phyloP scores from a whole-genome alignment of 108 stramenopile species.

The Epipyxis sp. region DNA sequence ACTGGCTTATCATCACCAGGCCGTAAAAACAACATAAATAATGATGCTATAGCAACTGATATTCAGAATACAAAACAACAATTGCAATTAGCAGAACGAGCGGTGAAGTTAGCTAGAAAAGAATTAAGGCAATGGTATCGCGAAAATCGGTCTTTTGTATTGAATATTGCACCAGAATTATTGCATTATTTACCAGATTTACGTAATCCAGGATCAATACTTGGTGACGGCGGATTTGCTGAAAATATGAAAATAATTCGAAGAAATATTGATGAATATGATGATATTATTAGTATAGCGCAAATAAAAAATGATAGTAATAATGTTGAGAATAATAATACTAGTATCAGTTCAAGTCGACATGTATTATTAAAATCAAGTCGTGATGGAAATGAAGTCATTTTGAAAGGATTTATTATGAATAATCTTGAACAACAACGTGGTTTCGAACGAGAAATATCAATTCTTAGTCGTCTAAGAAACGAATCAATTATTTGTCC shows the following conservation, averaged over 20 bases:
- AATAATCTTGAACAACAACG: neutral
- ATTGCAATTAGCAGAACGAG: neutral
- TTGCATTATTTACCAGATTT: neutral
- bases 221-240: constrained; percentile 20
- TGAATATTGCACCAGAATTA: constrained; percentile 10
- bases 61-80: neutral
- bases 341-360: neutral
- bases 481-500: constrained; percentile 3
- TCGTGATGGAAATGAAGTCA: neutral
- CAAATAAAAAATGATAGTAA: neutral
- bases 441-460: constrained; percentile 15
- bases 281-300: neutral
- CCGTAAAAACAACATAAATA: too few species aligned
- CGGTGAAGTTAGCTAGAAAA: neutral
- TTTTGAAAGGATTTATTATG: constrained; percentile 14
- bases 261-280: constrained; percentile 6
- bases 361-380: neutral
- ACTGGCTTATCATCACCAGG: too few species aligned
- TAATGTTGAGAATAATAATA: neutral
- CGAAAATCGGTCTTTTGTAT: neutral
- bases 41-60: too few species aligned
- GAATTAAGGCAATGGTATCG: constrained; percentile 4
- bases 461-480: neutral
- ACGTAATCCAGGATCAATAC: neutral
- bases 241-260: neutral